A percentile compares a stretch with the other conserved stretches of the same genome.
phyloP scores from a whole-genome alignment of 108 stramenopile genomes.

The Skeletonema menzelii region DNA sequence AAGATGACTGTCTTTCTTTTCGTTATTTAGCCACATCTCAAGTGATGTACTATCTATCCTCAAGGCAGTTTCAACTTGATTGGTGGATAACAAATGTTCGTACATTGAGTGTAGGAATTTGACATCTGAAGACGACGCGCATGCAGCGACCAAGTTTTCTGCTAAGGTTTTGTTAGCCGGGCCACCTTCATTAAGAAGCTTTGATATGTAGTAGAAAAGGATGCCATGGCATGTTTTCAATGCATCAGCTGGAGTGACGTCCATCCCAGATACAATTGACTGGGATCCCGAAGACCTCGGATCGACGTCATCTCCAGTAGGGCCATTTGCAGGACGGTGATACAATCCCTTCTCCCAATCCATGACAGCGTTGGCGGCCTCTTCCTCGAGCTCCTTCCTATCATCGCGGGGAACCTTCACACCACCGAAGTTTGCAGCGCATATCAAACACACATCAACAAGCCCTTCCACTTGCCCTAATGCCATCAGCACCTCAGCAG shows the following conservation, averaged over 20 bases:
- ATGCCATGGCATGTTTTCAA: conserved; percentile 72
- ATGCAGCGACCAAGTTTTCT: conserved; percentile 63
- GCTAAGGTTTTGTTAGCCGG: conserved; percentile 34
- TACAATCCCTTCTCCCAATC: conserved; percentile 83
- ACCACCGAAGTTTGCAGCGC: conserved; percentile 75
- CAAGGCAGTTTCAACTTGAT: conserved; percentile 66
- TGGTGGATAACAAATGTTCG: conserved; percentile 55
- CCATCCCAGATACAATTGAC: conserved; percentile 52
- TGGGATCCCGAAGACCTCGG: conserved; percentile 26
- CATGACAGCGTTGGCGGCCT: conserved; percentile 27
- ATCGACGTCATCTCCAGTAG: conserved; percentile 5
- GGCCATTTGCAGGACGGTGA: conserved; percentile 44
- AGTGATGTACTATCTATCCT: conserved; percentile 66
- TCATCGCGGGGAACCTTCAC: conserved; percentile 30
- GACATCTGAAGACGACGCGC: conserved; percentile 60
- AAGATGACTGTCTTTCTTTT: conserved; percentile 55
- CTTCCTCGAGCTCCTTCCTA: conserved; percentile 36
- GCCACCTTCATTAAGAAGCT: conserved; percentile 53
- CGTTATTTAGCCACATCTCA: conserved; percentile 66
- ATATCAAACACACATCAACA: conserved; percentile 80
- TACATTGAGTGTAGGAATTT: conserved; percentile 72
- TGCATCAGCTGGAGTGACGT: conserved; percentile 69
- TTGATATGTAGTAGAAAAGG: conserved; percentile 67
- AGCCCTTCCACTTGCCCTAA: conserved; percentile 63
- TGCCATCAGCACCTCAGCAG: conserved; percentile 64